phyloP scores from a whole-genome alignment of 2,329 filamentous ascomycete genomes.

The Thermothelomyces thermophilus region DNA sequence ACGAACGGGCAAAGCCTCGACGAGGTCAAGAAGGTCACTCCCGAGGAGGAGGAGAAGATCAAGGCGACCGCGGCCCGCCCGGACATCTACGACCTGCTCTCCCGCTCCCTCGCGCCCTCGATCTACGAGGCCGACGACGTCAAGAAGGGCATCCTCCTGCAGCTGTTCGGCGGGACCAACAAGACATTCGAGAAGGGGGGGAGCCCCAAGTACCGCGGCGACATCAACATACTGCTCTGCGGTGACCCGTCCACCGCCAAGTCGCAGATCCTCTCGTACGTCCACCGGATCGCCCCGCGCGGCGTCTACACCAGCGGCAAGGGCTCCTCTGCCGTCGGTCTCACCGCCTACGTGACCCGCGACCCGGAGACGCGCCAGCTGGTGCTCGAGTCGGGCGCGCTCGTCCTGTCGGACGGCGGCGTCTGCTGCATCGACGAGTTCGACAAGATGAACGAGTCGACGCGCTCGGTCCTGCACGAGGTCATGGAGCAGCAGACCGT shows the following conservation, averaged over 20 bases:
- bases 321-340: slow-evolving; percentile 72
- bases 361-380: slow-evolving; percentile 75
- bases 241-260: slow-evolving; percentile 96
- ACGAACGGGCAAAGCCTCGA: slow-evolving; percentile 69
- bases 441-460: slow-evolving; percentile 77
- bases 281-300: slow-evolving; percentile 95
- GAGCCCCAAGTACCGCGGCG: slow-evolving; percentile 89
- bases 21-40: slow-evolving; percentile 73
- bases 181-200: slow-evolving; percentile 96
- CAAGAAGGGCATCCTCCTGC: slow-evolving; percentile 95
- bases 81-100: slow-evolving; percentile 88
- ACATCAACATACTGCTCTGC: slow-evolving; percentile 94
- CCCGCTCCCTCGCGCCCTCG: slow-evolving; percentile 85
- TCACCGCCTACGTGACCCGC: slow-evolving; percentile 74
- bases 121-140: slow-evolving; percentile 98
- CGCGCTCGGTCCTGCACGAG: slow-evolving; percentile 76
- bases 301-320: slow-evolving; percentile 77
- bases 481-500: slow-evolving; percentile 87
- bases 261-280: slow-evolving; percentile 87
- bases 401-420: slow-evolving; percentile 73
- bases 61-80: slow-evolving; percentile 68
- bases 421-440: slow-evolving; percentile 84
- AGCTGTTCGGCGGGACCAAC: slow-evolving; percentile 95
- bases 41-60: slow-evolving; percentile 87
- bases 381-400: slow-evolving; percentile 70